Base-by-base conservation (phyloP, 2,329 filamentous ascomycete genomes). In the Remersonia thermophila region DNA sequence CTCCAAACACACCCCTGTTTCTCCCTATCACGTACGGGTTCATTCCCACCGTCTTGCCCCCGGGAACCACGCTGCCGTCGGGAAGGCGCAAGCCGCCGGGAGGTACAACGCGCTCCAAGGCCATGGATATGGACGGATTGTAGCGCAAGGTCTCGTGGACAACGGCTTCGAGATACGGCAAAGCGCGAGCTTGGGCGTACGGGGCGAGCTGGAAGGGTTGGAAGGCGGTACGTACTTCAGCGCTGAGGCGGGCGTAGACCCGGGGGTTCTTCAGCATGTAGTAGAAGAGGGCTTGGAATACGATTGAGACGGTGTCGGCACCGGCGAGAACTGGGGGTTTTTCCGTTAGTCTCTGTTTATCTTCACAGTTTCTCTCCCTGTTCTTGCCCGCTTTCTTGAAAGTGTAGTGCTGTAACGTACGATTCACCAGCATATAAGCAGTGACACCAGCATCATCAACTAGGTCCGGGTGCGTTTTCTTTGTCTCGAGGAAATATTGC, bases 291-390 rank as follows among this genome's bases (percentile, higher is more conserved):
- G 70, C 64, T 8, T 65, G 67, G 0, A 80, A 57, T 17, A 63
- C 68, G 48, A 81, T 80, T 15, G 72, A 75, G 0, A 77, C 82
- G 2, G 77, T 81, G 53, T 83, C 78, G 2, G 67, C 73, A 7
- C 77, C 77, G n/a, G 49, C 52, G 30, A 47, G 38, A 13, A 54
- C 35, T 43, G 26, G 13, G n/a, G 15, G n/a, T 3, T 10, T 16
- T 27, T 25, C 7, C 9, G 17, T n/a, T n/a, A n/a, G n/a, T n/a
- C n/a, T n/a, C n/a, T n/a, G 13, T 13, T 27, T 23, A 6, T 16
- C 18, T 26, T 16, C n/a, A n/a, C n/a, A n/a, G 26, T n/a, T n/a
- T n/a, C n/a, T n/a, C n/a, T n/a, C n/a, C n/a, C n/a, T n/a, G n/a
- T n/a, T n/a, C n/a, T n/a, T n/a, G n/a, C n/a, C n/a, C n/a, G n/a